phyloP scores from a whole-genome alignment of 2,329 filamentous ascomycete genomes.

The Pseudogymnoascus sp. region DNA sequence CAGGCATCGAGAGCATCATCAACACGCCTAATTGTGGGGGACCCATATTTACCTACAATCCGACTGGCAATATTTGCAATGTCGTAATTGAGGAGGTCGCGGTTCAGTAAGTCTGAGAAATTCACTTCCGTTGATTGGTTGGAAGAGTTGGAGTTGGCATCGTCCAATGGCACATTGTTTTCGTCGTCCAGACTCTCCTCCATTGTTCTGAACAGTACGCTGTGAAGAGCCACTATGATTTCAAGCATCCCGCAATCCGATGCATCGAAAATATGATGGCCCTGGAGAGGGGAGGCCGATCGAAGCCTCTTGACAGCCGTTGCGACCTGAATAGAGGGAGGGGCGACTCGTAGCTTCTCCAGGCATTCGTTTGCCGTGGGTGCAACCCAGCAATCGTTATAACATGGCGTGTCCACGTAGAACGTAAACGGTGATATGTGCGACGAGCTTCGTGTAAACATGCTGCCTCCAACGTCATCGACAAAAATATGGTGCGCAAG shows the following conservation, averaged over 20 bases:
- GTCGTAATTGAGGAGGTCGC: constrained; percentile 2
- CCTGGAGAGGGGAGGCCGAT: background rate
- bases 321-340: background rate
- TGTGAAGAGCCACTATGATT: background rate
- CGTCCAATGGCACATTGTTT: background rate
- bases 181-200: background rate
- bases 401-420: background rate
- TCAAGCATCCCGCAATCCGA: background rate
- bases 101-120: background rate
- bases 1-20: background rate
- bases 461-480: background rate
- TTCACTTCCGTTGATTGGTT: background rate
- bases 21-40: background rate
- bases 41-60: background rate
- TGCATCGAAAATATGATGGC: background rate
- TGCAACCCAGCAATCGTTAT: background rate
- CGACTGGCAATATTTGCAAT: background rate
- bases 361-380: background rate
- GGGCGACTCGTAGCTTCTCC: background rate
- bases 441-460: background rate
- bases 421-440: background rate
- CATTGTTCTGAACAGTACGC: background rate
- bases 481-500: background rate
- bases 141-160: background rate
- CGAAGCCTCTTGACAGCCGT: background rate